Evolutionary conservation across 2,329 filamentous ascomycete genomes (phyloP).

Genomic region (Colletotrichum aenigma): DNA sequence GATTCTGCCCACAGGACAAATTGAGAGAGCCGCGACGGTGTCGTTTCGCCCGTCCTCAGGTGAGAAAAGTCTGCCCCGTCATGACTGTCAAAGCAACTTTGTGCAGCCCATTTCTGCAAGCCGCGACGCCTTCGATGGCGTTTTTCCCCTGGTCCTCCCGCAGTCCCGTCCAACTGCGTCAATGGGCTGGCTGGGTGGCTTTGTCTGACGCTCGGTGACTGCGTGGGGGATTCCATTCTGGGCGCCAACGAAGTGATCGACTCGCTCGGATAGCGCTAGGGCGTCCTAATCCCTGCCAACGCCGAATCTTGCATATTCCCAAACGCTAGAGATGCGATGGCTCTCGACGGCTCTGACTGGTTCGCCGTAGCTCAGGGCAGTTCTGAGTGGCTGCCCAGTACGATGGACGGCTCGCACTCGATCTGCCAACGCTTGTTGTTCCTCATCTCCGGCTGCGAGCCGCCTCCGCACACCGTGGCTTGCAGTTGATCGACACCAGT

Average conservation of each 20-base stretch:
- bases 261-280: constrained; percentile 19
- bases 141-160: background rate
- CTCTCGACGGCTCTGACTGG: constrained; percentile 7
- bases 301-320: constrained; percentile 21
- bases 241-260: constrained; percentile 14
- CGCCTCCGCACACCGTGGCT: constrained; percentile 1
- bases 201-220: constrained; percentile 10
- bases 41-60: constrained; percentile 6
- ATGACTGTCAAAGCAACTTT: constrained; percentile 17
- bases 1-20: background rate
- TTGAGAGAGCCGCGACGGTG: background rate
- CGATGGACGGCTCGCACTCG: background rate
- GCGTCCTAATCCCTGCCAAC: constrained; percentile 13
- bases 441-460: background rate
- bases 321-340: constrained; percentile 20
- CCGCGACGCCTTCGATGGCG: background rate
- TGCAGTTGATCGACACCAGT: constrained; percentile 11
- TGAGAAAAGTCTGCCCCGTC: constrained; percentile 6
- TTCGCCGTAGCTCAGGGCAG: constrained; percentile 7
- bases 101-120: background rate
- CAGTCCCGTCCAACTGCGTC: background rate
- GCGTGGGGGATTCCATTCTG: constrained; percentile 15
- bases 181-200: background rate
- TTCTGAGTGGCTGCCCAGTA: background rate
- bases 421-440: background rate